These are phyloP conservation scores for Paramecium bursaria DNA, from an alignment of 73 alveolate species.

Conservation along the genomic window DNA sequence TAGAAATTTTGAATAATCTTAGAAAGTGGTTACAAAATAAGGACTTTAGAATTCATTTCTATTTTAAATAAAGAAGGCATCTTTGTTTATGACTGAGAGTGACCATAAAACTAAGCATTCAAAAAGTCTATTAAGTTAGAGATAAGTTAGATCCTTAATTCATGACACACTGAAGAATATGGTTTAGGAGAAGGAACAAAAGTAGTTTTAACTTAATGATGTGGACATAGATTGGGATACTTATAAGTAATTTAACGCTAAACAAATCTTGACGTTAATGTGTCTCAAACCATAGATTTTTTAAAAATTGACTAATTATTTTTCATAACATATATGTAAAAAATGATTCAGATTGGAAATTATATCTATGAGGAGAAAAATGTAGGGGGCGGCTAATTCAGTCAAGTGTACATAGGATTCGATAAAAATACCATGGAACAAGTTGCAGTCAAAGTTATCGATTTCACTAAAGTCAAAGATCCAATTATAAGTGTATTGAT, in stretches of 20 bases:
- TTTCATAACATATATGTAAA: too few species aligned
- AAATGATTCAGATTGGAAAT: too few species aligned
- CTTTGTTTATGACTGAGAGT: slow-evolving; percentile 5
- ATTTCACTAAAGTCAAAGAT: slow-evolving; percentile 54
- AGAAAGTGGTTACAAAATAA: slow-evolving; percentile 38
- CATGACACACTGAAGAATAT: slow-evolving; percentile 42
- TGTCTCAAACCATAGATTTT: slow-evolving; percentile 43
- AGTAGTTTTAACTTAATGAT: neutral
- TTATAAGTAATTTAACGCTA: slow-evolving; percentile 21
- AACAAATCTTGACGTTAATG: slow-evolving; percentile 6
- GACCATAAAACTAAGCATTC: neutral
- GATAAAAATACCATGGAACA: slow-evolving; percentile 42
- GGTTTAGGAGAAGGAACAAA: slow-evolving; percentile 34
- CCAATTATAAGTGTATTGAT: slow-evolving; percentile 23
- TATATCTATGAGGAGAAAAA: slow-evolving; percentile 39
- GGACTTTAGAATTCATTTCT: slow-evolving; percentile 45
- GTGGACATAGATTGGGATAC: slow-evolving; percentile 32
- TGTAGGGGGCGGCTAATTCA: slow-evolving; percentile 64
- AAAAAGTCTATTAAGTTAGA: neutral
- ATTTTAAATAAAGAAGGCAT: slow-evolving; percentile 22
- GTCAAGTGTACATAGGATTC: slow-evolving; percentile 61
- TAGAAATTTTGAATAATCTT: slow-evolving; percentile 31
- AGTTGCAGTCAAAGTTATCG: slow-evolving; percentile 68
- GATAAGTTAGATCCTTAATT: slow-evolving; percentile 8
- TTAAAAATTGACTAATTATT: neutral